Base-by-base conservation (phyloP, 768 basidiomycete species). In the Amanita exitialis region DNA sequence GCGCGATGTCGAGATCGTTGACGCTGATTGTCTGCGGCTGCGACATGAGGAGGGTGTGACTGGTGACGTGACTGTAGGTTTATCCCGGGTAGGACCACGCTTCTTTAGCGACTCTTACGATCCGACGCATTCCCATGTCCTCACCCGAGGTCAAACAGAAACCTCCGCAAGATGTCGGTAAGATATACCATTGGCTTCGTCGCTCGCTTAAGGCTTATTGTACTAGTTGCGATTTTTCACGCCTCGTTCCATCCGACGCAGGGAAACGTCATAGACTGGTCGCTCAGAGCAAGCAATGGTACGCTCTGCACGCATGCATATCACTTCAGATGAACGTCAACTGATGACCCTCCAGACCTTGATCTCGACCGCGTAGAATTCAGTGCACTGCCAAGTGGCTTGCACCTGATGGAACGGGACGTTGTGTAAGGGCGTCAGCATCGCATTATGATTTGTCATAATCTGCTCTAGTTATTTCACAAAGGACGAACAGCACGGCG, bases 231-330 rank as follows among this genome's bases (percentile, higher is more conserved):
- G 9, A 83, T 90, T 62, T 90, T 90, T 55, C 87, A 90, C 65
- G 75, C 82, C 15, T 87, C 86, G 5, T 91, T 91, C 59, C 89
- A 91, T 66, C 84, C 86, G 1, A 91, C 87, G 18, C 76, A 78
- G 56, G 89, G 89, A 12, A 90, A 89, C 62, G 62, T 82, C 12
- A 70, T 90, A 12, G 88, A 90, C 64, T 91, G 90, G 89, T 79
- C 74, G 39, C 61, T 85, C 27, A 87, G 81, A 59, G 78, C 80
- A 7, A 79, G 71, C 61, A 77, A 87, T 53, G 85, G 87, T 83
- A 38, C 38, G 73, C 57, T 13, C 30, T 30, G 3, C 30, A 8
- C 9, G 1, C 4, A 34, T 47, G 4, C 8, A 16, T 3, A 16
- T 12, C 18, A 8, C 44, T 34, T 10, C 34, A 10, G 46, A 43